Percentiles rank a stretch among this genome's conserved stretches.
These are phyloP conservation scores for Sophora flavescens DNA, from an alignment of 306 rosid species.

Conservation along the genomic window DNA sequence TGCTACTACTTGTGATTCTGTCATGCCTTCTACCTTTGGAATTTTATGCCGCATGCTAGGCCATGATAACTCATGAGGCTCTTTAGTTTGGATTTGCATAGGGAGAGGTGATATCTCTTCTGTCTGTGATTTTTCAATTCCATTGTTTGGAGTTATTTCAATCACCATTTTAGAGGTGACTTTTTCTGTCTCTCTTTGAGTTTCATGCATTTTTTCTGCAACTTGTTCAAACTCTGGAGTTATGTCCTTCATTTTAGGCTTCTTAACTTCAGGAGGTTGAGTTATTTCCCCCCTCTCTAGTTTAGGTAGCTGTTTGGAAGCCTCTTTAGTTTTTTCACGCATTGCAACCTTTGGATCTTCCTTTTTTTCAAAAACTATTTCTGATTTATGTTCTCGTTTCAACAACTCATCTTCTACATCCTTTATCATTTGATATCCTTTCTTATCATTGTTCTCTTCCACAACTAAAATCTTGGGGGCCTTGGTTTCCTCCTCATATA, in stretches of 20 bases:
- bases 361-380: neutral
- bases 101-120: slow-evolving; percentile 23
- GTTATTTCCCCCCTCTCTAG: slow-evolving; percentile 22
- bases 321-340: slow-evolving; percentile 28
- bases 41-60: slow-evolving; percentile 36
- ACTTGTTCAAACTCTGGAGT: slow-evolving; percentile 28
- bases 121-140: slow-evolving; percentile 24
- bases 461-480: neutral
- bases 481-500: neutral
- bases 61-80: slow-evolving; percentile 30
- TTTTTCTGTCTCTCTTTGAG: slow-evolving; percentile 13
- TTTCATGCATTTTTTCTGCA: slow-evolving; percentile 26
- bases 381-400: neutral
- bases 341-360: slow-evolving; percentile 26
- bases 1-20: slow-evolving; percentile 19
- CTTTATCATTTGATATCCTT: slow-evolving; percentile 14
- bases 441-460: slow-evolving; percentile 29
- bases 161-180: neutral
- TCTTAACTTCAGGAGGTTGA: slow-evolving; percentile 20
- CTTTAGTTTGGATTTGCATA: slow-evolving; percentile 33
- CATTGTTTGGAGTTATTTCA: slow-evolving; percentile 31
- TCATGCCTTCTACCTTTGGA: slow-evolving; percentile 20
- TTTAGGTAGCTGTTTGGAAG: slow-evolving; percentile 9
- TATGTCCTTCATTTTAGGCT: slow-evolving; percentile 31
- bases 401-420: slow-evolving; percentile 32